Percentiles rank a stretch among this genome's conserved stretches.
Conservation (phyloP, 1,139 yeast species). For the Hemisphaericaspora subhashii region DNA sequence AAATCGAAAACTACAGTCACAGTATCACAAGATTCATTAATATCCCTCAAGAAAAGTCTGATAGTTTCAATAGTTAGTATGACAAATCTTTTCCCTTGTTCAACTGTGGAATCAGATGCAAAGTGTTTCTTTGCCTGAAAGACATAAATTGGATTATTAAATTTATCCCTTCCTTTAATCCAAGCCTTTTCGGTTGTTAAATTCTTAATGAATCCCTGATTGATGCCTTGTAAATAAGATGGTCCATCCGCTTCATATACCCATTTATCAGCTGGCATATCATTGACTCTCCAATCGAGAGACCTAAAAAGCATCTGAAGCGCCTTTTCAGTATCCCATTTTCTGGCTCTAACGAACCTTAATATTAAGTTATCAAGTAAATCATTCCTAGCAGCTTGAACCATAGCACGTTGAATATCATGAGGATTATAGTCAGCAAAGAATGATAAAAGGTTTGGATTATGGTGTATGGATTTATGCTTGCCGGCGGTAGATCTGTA, state of each 20-base stretch:
- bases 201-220: slow-evolving; percentile 39
- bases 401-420: slow-evolving; percentile 27
- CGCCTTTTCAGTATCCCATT: slow-evolving; percentile 35
- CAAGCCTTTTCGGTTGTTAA: slow-evolving; percentile 40
- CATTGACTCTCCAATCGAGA: slow-evolving; percentile 38
- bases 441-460: slow-evolving; percentile 17
- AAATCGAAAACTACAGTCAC: slow-evolving; percentile 45
- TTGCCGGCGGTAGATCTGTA: slow-evolving; percentile 10
- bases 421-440: slow-evolving; percentile 26
- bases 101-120: slow-evolving; percentile 2
- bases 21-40: slow-evolving; percentile 36
- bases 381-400: slow-evolving; percentile 28
- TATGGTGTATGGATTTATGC: slow-evolving; percentile 18
- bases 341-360: slow-evolving; percentile 45
- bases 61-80: slow-evolving; percentile 39
- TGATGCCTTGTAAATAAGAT: slow-evolving; percentile 31
- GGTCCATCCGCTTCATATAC: slow-evolving; percentile 40
- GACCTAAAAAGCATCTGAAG: slow-evolving; percentile 38
- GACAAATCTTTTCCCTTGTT: not conserved
- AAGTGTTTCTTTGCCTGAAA: slow-evolving; percentile 44
- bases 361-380: slow-evolving; percentile 36
- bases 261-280: slow-evolving; percentile 33
- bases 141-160: slow-evolving; percentile 38
- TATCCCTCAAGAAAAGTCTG: slow-evolving; percentile 37
- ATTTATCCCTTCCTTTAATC: slow-evolving; percentile 40